These are phyloP conservation scores for Jamesozyma piceae DNA, from an alignment of 805 yeast species.

Conservation along the genomic window DNA sequence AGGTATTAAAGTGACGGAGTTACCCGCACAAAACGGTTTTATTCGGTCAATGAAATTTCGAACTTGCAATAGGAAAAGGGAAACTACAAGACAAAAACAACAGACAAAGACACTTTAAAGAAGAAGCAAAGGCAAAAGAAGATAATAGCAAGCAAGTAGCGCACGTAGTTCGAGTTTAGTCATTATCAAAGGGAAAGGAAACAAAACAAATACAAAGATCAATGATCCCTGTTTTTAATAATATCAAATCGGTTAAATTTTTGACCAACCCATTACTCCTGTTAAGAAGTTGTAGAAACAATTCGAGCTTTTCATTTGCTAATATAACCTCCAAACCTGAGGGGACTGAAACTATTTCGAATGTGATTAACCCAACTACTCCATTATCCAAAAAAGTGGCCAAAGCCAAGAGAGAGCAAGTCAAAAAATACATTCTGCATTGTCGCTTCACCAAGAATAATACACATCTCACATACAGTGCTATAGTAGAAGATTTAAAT, in stretches of 20 bases:
- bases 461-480: constrained; percentile 67
- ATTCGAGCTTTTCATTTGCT: constrained; percentile 2
- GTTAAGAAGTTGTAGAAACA: background rate
- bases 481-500: constrained; percentile 56
- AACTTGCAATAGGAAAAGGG: too few relatives aligned
- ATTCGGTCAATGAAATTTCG: too few relatives aligned
- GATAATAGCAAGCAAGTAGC: too few relatives aligned
- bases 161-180: too few relatives aligned
- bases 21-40: too few relatives aligned
- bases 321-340: background rate
- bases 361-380: constrained; percentile 3
- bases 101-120: too few relatives aligned
- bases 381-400: background rate
- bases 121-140: too few relatives aligned
- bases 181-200: too few relatives aligned
- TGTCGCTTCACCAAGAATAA: constrained; percentile 75
- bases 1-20: too few relatives aligned
- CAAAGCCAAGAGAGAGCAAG: background rate
- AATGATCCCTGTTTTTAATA: background rate
- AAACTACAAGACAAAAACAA: too few relatives aligned
- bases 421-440: constrained; percentile 55
- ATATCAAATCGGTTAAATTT: background rate
- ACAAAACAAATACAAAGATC: too few relatives aligned
- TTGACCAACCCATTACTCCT: too few relatives aligned
- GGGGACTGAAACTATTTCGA: background rate